Percentiles rank a stretch among this genome's conserved stretches.
Conservation (phyloP, 805 yeast species). For the Metschnikowia sp. region DNA sequence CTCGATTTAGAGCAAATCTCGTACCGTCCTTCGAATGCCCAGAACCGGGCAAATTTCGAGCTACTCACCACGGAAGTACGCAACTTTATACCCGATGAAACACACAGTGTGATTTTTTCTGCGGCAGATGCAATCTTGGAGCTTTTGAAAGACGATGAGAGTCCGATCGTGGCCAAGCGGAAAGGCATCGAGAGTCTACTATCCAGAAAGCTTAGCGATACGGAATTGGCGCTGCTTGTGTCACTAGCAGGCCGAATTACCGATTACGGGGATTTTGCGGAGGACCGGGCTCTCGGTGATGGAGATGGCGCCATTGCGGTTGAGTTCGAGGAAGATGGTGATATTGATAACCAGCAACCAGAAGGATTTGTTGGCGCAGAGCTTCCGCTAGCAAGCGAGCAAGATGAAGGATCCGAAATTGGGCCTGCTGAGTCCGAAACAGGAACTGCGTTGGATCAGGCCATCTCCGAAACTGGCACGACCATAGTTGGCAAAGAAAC, state of each 20-base stretch:
- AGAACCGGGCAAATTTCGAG: constrained; percentile 51
- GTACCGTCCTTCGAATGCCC: constrained; percentile 61
- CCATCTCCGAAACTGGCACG: not conserved
- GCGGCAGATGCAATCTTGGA: constrained; percentile 67
- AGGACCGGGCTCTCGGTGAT: constrained; percentile 10
- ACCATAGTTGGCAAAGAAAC: constrained; percentile 2
- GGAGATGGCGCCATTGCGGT: constrained; percentile 25
- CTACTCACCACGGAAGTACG: constrained; percentile 57
- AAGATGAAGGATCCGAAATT: not conserved
- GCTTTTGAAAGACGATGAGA: constrained; percentile 45
- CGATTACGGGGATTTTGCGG: constrained; percentile 39
- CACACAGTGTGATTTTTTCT: constrained; percentile 67
- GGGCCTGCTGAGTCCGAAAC: not conserved
- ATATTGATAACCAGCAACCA: not conserved
- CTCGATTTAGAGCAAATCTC: constrained; percentile 43
- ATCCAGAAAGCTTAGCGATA: constrained; percentile 34
- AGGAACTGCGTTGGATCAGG: not conserved
- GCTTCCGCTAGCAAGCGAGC: too few relatives aligned
- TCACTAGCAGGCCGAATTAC: constrained; percentile 45
- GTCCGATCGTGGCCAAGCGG: constrained; percentile 43
- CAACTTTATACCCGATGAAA: constrained; percentile 64
- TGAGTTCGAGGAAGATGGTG: constrained; percentile 21
- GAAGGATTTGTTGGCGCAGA: not conserved
- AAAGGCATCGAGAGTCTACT: constrained; percentile 51
- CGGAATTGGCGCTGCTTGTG: constrained; percentile 45